A percentile compares a stretch with the other conserved stretches of the same genome.
Evolutionary conservation across 1,284 basidiomycete genomes (phyloP).

Genomic region (Leccinum variabile): DNA sequence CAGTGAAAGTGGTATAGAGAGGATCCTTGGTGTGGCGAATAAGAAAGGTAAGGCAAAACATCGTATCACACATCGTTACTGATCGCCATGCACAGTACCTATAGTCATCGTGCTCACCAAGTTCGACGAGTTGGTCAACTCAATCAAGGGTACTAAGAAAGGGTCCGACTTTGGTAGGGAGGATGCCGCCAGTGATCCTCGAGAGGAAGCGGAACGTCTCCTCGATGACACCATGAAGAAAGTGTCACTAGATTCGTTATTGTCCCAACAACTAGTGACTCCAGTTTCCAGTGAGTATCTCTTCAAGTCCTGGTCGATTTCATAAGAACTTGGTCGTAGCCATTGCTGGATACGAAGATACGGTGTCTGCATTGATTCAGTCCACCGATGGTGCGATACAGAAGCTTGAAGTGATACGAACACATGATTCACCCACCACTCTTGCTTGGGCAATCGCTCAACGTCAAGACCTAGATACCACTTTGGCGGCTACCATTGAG

Average conservation of each 20-base stretch:
- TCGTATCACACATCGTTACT: background rate
- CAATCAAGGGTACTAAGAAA: background rate
- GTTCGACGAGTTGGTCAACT: slow-evolving; percentile 7
- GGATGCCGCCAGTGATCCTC: background rate
- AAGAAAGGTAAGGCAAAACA: slow-evolving; percentile 3
- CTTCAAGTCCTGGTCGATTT: background rate
- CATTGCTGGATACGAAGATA: slow-evolving; percentile 4
- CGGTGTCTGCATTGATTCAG: slow-evolving; percentile 6
- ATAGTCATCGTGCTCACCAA: slow-evolving; percentile 9
- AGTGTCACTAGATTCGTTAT: slow-evolving; percentile 6
- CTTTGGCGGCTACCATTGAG: slow-evolving; percentile 6
- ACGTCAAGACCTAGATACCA: slow-evolving; percentile 5
- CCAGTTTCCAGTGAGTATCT: slow-evolving; percentile 7
- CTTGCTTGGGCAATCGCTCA: slow-evolving; percentile 11
- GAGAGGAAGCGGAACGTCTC: slow-evolving; percentile 4
- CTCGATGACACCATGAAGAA: slow-evolving; percentile 5
- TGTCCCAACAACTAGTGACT: slow-evolving; percentile 6
- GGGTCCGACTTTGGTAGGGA: background rate
- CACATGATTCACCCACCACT: slow-evolving; percentile 2
- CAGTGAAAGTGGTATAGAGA: slow-evolving; percentile 8
- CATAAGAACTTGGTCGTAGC: background rate
- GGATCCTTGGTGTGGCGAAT: slow-evolving; percentile 8
- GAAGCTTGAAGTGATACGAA: background rate
- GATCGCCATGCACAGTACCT: background rate
- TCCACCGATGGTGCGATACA: slow-evolving; percentile 6